These are phyloP conservation scores for Poa pratensis DNA, from an alignment of 176 grass and related monocot species.

Conservation along the genomic window DNA sequence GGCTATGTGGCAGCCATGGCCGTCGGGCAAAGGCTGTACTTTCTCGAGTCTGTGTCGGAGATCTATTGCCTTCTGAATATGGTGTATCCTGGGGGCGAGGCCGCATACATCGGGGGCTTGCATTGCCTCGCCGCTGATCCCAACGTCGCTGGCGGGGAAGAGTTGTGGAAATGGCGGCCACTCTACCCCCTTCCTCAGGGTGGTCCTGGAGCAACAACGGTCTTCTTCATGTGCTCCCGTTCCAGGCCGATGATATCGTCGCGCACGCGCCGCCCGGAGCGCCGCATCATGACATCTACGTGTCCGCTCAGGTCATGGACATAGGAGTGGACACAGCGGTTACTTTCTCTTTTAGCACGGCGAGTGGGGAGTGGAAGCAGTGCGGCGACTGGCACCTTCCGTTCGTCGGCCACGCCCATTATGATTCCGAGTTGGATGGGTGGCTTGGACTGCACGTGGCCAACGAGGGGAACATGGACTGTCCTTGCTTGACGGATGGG, in stretches of 20 bases:
- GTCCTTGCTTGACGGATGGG: neutral
- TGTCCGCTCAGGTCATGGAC: neutral
- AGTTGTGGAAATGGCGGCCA: too few relatives aligned
- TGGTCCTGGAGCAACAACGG: neutral
- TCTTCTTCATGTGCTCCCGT: neutral
- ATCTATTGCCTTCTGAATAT: too few relatives aligned
- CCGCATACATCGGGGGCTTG: too few relatives aligned
- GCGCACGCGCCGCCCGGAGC: neutral
- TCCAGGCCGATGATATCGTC: neutral
- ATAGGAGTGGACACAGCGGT: rapidly evolving
- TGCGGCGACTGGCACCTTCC: neutral
- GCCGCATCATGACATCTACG: neutral
- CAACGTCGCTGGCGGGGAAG: too few relatives aligned
- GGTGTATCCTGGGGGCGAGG: too few relatives aligned
- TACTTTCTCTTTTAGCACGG: neutral
- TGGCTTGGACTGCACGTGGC: neutral
- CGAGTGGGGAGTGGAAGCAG: neutral
- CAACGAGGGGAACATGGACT: neutral
- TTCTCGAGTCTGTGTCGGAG: neutral
- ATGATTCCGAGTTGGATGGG: neutral
- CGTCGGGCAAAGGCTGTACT: neutral
- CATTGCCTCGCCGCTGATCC: too few relatives aligned
- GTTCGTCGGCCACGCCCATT: neutral
- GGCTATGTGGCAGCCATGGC: neutral
- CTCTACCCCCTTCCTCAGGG: too few relatives aligned